A percentile compares a stretch with the other conserved stretches of the same genome.
These are phyloP conservation scores for Salix viminalis DNA, from an alignment of 345 rosid species.

Conservation along the genomic window DNA sequence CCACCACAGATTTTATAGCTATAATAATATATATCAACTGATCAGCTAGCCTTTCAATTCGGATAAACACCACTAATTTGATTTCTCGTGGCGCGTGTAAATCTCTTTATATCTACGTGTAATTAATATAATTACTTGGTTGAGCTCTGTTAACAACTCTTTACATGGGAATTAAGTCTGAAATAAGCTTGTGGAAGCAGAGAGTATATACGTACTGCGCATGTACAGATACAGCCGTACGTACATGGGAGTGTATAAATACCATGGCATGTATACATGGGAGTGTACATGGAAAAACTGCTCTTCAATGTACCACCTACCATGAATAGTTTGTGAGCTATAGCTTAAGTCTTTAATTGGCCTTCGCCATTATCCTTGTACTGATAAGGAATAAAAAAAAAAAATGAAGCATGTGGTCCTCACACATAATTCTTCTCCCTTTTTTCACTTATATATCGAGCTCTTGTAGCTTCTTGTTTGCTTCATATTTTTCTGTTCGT, in stretches of 20 bases:
- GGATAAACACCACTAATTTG: background rate
- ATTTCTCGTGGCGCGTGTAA: background rate
- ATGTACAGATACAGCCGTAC: background rate
- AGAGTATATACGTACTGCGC: background rate
- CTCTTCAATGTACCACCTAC: background rate
- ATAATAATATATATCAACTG: background rate
- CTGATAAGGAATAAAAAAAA: slow-evolving; percentile 19
- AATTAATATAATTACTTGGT: background rate
- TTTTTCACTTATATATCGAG: background rate
- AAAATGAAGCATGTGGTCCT: slow-evolving; percentile 40
- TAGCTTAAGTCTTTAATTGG: background rate
- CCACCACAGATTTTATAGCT: background rate
- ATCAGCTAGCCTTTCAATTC: background rate
- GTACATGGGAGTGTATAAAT: background rate
- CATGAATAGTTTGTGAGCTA: background rate
- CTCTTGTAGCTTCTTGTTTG: slow-evolving; percentile 11
- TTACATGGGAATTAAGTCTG: background rate
- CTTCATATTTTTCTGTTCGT: background rate
- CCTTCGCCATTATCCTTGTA: slow-evolving; percentile 14
- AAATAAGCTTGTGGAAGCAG: background rate
- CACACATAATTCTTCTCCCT: slow-evolving; percentile 18
- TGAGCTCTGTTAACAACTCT: background rate
- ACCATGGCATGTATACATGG: background rate
- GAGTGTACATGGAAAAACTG: background rate
- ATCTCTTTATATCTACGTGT: background rate